Base-by-base conservation (phyloP, 306 rosid species). In the Fragaria nilgerrensis region DNA sequence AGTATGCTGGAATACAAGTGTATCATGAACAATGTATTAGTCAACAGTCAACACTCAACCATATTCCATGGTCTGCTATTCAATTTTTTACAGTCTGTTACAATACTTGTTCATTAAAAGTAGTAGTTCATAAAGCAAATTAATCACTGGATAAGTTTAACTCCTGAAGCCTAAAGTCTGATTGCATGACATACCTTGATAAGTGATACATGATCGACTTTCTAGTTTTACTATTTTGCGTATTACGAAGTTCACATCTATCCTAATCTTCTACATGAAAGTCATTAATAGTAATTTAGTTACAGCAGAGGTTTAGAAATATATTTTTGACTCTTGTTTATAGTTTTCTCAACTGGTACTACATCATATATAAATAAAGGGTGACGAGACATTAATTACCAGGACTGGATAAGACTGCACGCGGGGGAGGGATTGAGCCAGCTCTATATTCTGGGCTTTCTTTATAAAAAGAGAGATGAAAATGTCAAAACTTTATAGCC, bases 351-450 rank as follows among this genome's bases (percentile, higher is more conserved):
- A 14, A 32, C 39, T 62, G 20, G 39, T 27, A 62, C 41, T 12
- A 15, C 10, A 64, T 9, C 25, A 41, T 22, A 32, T 12, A 32
- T 12, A 22, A 43, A 74, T 23, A 4, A 13, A 58, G 22, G 48
- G 39, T 25, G 19, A 58, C 29, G 3, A 37, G 53, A 41, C 63
- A 70, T 82, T 89, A 94, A 70, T 82, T 89, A 94, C 98, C 89
- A 45, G 96, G 95, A 84, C 98, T 94, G 61, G 98, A 94, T 77
- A 94, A 67, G 74, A 92, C 90, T 45, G 96, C 98, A 12, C 98
- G 96, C 0, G 98, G 98, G 36, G 84, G 92, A 44, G 87, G 96
- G 68, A 92, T 81, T 17, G 91, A 52, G 74, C 86, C 56, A 56
- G 88, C 93, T 85, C 92, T 84, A 79, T 84, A 72, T 86, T 83